Conservation (phyloP, 371 early-diverging fungal species). For the Mucor saturninus region DNA sequence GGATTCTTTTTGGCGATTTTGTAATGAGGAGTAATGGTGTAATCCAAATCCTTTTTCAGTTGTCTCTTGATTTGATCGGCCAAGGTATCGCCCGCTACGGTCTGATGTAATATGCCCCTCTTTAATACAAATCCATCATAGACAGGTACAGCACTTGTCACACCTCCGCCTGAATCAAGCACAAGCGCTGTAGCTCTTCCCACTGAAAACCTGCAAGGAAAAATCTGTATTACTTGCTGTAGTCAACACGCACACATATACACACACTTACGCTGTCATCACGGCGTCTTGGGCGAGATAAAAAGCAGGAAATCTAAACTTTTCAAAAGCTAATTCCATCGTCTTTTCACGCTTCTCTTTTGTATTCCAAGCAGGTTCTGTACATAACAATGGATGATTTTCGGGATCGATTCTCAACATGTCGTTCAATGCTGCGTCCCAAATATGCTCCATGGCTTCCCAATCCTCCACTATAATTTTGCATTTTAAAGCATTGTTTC, state of each 20-base stretch:
- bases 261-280: conserved; percentile 79
- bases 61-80: conserved; percentile 74
- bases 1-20: conserved; percentile 73
- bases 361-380: conserved; percentile 89
- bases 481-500: not conserved
- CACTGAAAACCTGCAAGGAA: conserved; percentile 66
- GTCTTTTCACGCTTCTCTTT: conserved; percentile 82
- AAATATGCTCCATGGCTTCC: conserved; percentile 89
- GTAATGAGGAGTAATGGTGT: conserved; percentile 82
- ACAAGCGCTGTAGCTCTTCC: conserved; percentile 93
- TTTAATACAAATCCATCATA: conserved; percentile 94
- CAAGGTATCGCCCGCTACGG: conserved; percentile 83
- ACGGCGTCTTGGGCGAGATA: conserved; percentile 89
- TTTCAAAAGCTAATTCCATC: conserved; percentile 92
- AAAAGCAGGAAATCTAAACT: conserved; percentile 91
- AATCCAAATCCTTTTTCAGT: conserved; percentile 58
- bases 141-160: conserved; percentile 91
- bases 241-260: too few species aligned
- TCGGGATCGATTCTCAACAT: conserved; percentile 68
- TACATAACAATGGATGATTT: conserved; percentile 89
- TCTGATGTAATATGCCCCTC: conserved; percentile 81
- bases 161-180: conserved; percentile 88
- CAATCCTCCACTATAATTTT: conserved; percentile 79
- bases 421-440: conserved; percentile 77
- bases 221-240: too few species aligned